phyloP scores from a whole-genome alignment of 2,329 filamentous ascomycete genomes.

The Clonostachys sp. region DNA sequence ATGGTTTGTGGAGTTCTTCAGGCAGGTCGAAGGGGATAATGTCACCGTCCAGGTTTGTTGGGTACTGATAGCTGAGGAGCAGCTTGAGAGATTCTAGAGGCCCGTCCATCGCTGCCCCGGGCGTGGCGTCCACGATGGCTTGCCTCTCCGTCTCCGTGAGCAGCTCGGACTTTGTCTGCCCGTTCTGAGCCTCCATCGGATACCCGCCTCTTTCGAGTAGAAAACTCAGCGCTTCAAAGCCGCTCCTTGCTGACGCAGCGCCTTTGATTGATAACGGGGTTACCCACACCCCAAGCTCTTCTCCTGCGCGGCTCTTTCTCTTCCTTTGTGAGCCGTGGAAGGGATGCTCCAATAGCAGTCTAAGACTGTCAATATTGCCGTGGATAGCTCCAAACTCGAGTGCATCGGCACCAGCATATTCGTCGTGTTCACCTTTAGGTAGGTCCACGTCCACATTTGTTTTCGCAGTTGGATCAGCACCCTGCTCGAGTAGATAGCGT shows the following conservation, averaged over 20 bases:
- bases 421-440: background rate
- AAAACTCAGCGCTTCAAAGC: slow-evolving; percentile 1
- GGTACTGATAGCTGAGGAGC: slow-evolving; percentile 1
- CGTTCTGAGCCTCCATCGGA: background rate
- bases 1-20: background rate
- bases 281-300: background rate
- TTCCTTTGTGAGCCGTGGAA: background rate
- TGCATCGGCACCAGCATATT: background rate
- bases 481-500: slow-evolving; percentile 1
- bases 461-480: slow-evolving; percentile 1
- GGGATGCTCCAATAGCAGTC: background rate
- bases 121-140: slow-evolving; percentile 1
- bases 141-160: slow-evolving; percentile 1
- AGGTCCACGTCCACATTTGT: background rate
- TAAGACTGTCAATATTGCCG: background rate
- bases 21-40: slow-evolving; percentile 2
- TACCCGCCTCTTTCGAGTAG: slow-evolving; percentile 1
- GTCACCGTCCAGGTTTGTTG: slow-evolving; percentile 1
- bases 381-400: background rate
- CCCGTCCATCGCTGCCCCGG: background rate
- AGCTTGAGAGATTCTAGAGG: slow-evolving; percentile 2
- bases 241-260: background rate
- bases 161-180: slow-evolving; percentile 2
- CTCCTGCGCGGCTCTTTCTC: background rate
- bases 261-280: background rate